Percentiles rank a stretch among this genome's conserved stretches.
phyloP scores from a whole-genome alignment of 2,329 filamentous ascomycete species.

The Lizonia empirigonia region DNA sequence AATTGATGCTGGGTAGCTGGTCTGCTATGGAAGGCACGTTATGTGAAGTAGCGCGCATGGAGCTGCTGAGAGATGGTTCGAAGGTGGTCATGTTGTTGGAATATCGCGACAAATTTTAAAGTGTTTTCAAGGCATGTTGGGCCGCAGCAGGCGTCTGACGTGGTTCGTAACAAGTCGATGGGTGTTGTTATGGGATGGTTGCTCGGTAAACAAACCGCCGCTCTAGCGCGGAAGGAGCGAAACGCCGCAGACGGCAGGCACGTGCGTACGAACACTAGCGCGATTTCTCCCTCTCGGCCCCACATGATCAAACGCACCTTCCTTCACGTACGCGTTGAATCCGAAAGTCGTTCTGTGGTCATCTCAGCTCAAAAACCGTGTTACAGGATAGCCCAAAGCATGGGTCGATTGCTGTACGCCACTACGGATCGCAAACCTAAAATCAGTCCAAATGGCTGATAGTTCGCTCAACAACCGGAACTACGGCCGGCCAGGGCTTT shows the following conservation, averaged over 20 bases:
- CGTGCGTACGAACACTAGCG: constrained; percentile 34
- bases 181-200: constrained; percentile 34
- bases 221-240: constrained; percentile 17
- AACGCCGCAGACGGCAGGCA: constrained; percentile 26
- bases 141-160: constrained; percentile 18
- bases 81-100: constrained; percentile 64
- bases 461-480: constrained; percentile 55
- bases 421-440: constrained; percentile 21
- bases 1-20: constrained; percentile 85
- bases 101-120: constrained; percentile 12
- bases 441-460: constrained; percentile 63
- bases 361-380: not conserved
- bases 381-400: constrained; percentile 21
- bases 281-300: constrained; percentile 21
- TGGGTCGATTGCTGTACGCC: constrained; percentile 24
- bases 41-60: constrained; percentile 64
- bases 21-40: constrained; percentile 72
- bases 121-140: not conserved
- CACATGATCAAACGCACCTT: constrained; percentile 9
- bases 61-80: constrained; percentile 71
- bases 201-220: constrained; percentile 37
- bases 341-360: constrained; percentile 1
- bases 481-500: constrained; percentile 60
- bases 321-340: constrained; percentile 4
- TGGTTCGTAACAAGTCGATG: constrained; percentile 22